phyloP scores from a whole-genome alignment of 2,329 filamentous ascomycete genomes.

The Graphilbum fragrans region DNA sequence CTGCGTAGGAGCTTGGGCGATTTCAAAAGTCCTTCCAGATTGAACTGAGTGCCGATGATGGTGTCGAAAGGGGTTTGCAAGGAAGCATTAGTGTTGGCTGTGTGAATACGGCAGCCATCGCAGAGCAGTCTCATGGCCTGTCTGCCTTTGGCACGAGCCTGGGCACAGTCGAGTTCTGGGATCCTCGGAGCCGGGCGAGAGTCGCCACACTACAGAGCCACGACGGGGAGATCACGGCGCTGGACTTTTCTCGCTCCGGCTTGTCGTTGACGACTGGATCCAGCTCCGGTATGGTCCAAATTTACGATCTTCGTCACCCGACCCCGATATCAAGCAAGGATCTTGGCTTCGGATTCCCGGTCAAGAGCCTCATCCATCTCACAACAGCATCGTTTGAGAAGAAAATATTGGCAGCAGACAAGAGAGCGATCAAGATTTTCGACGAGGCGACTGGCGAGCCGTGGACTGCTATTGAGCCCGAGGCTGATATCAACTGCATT shows the following conservation, averaged over 20 bases:
- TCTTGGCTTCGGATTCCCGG: constrained; percentile 87
- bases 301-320: constrained; percentile 86
- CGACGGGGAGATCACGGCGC: constrained; percentile 67
- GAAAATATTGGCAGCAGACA: constrained; percentile 86
- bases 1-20: constrained; percentile 56
- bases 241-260: constrained; percentile 76
- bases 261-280: constrained; percentile 77
- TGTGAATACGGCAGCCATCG: constrained; percentile 78
- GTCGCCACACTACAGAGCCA: constrained; percentile 63
- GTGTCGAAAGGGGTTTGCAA: constrained; percentile 62
- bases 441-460: constrained; percentile 70
- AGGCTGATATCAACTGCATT: constrained; percentile 89
- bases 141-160: constrained; percentile 87
- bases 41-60: constrained; percentile 77
- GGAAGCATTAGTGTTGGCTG: constrained; percentile 76
- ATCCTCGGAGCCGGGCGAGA: constrained; percentile 69
- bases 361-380: constrained; percentile 68
- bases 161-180: constrained; percentile 97
- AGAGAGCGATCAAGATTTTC: constrained; percentile 96
- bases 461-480: constrained; percentile 92
- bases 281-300: constrained; percentile 75
- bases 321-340: constrained; percentile 81
- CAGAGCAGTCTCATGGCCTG: constrained; percentile 80
- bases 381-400: constrained; percentile 64
- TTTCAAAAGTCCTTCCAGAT: constrained; percentile 93